Evolutionary conservation across 208 protist species (phyloP).

Genomic region (Trypanosomatidae sp.): DNA sequence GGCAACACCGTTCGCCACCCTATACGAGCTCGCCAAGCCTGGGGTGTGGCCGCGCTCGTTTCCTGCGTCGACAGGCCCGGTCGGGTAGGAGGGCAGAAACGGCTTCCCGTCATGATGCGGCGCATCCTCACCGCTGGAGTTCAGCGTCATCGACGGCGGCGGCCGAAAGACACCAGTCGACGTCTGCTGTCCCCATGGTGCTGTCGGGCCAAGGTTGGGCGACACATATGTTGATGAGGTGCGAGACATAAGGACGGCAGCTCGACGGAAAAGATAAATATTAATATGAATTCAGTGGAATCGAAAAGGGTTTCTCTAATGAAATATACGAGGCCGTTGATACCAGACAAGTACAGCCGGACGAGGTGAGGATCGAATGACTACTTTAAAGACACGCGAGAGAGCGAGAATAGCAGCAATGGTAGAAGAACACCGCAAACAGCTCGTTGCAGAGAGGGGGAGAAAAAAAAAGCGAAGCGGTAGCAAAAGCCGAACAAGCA

Average conservation of each 20-base stretch:
- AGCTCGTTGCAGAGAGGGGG: not conserved
- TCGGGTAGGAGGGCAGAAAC: conserved; percentile 6
- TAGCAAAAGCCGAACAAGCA: no score
- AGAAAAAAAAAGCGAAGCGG: not conserved
- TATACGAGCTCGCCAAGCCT: not conserved
- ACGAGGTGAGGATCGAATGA: not conserved
- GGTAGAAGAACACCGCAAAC: not conserved
- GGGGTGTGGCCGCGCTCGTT: conserved; percentile 11
- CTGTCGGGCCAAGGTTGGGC: conserved; percentile 56
- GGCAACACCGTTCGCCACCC: not conserved
- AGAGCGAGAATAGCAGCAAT: not conserved
- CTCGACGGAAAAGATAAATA: not conserved
- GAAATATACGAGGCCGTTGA: no score
- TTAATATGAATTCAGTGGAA: not conserved
- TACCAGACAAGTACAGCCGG: not conserved
- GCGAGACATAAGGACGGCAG: conserved; percentile 21
- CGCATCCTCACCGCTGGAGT: conserved; percentile 8
- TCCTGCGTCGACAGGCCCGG: not conserved
- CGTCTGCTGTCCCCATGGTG: conserved; percentile 60
- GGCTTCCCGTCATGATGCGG: conserved; percentile 13
- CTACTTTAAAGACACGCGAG: no score
- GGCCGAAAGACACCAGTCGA: conserved; percentile 67
- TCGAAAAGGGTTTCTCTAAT: no score
- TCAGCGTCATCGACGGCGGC: conserved; percentile 33
- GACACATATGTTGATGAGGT: conserved; percentile 57